phyloP scores from a whole-genome alignment of 208 protist species.

The Trypanosoma caninum region DNA sequence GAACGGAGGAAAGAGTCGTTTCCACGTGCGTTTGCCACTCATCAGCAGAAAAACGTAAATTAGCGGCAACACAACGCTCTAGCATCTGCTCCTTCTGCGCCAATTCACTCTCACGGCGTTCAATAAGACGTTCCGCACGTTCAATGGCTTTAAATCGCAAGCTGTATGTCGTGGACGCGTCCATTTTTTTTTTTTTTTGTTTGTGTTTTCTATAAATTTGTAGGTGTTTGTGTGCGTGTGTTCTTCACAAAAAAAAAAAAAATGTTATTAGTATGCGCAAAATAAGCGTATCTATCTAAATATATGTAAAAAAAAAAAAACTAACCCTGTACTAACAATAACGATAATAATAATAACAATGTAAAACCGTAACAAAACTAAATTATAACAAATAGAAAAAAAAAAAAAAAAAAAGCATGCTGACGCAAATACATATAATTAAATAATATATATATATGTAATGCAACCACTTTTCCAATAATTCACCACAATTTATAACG shows the following conservation, averaged over 20 bases:
- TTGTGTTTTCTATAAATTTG: background rate
- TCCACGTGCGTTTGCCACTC: constrained; percentile 4
- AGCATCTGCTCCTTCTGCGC: constrained; percentile 1
- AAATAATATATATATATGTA: too few relatives aligned
- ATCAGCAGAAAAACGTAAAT: background rate
- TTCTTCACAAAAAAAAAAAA: too few relatives aligned
- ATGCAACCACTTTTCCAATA: too few relatives aligned
- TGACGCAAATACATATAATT: too few relatives aligned
- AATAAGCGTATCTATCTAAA: too few relatives aligned
- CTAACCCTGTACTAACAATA: background rate
- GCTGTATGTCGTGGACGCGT: background rate
- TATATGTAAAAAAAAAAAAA: too few relatives aligned
- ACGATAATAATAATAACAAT: background rate
- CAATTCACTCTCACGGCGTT: constrained; percentile 1
- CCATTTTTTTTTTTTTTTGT: background rate
- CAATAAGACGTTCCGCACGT: constrained; percentile 8
- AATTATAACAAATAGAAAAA: background rate
- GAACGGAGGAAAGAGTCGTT: background rate
- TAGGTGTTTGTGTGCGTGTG: too few relatives aligned
- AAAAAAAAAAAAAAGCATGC: background rate
- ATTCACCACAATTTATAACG: too few relatives aligned
- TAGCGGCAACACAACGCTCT: background rate
- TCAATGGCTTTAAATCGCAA: constrained; percentile 5
- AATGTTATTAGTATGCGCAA: too few relatives aligned
- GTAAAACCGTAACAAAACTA: background rate